Conservation (phyloP, 1,139 yeast genomes). For the Yamadazyma triangularis region DNA sequence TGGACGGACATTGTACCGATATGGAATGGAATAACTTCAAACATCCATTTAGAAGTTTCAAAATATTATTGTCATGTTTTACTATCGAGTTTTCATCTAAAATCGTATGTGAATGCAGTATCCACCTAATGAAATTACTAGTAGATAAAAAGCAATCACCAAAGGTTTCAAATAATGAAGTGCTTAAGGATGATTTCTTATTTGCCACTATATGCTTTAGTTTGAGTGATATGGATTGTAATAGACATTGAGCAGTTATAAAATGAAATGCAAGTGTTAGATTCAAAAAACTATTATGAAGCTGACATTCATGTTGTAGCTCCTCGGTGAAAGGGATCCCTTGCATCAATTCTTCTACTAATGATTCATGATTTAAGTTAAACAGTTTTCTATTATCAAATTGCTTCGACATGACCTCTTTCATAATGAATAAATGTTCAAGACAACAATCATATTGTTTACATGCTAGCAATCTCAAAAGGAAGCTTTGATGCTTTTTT, state of each 20-base stretch:
- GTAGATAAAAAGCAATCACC: constrained; percentile 18
- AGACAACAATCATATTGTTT: constrained; percentile 15
- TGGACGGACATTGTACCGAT: background rate
- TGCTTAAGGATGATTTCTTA: constrained; percentile 8
- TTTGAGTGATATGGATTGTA: constrained; percentile 22
- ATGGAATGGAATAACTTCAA: constrained; percentile 9
- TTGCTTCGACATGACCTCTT: constrained; percentile 3
- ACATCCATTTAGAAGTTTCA: constrained; percentile 22
- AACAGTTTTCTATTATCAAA: background rate
- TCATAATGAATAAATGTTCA: constrained; percentile 11
- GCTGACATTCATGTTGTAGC: no score
- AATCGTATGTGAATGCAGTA: constrained; percentile 3
- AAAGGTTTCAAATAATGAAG: constrained; percentile 9
- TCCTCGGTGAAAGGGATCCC: constrained; percentile 9
- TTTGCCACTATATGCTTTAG: constrained; percentile 11
- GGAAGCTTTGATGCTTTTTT: constrained; percentile 24
- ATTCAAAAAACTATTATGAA: constrained; percentile 11
- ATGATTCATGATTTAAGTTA: constrained; percentile 1
- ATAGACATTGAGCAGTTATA: constrained; percentile 24
- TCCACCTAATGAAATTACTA: constrained; percentile 23
- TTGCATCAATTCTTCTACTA: constrained; percentile 8
- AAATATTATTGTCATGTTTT: constrained; percentile 14
- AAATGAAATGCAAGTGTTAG: constrained; percentile 29
- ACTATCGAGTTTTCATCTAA: background rate
- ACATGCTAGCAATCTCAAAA: constrained; percentile 23